A percentile compares a stretch with the other conserved stretches of the same genome.
These are phyloP conservation scores for Stylonectria norvegica DNA, from an alignment of 2,329 filamentous ascomycete genomes.

Conservation along the genomic window DNA sequence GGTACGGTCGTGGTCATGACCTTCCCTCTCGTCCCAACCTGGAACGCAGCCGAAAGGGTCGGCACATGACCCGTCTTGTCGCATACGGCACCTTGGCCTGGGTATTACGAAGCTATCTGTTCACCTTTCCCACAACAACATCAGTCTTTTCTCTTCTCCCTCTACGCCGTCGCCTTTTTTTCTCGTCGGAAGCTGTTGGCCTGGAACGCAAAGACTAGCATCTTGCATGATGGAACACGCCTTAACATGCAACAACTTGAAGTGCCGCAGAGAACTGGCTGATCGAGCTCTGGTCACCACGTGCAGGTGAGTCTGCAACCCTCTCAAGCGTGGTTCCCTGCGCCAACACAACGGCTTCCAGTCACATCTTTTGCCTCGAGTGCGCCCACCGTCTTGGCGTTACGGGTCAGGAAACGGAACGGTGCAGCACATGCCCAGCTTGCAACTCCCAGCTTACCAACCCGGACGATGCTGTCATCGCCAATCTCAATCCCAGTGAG, in stretches of 20 bases:
- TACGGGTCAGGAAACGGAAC: slow-evolving; percentile 35
- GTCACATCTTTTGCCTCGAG: slow-evolving; percentile 79
- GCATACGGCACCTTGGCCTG: too few relatives aligned
- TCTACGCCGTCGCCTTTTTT: too few relatives aligned
- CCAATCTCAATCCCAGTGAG: slow-evolving; percentile 73
- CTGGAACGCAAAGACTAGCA: too few relatives aligned
- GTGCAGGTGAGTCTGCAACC: slow-evolving; percentile 67
- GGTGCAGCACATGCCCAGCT: slow-evolving; percentile 64
- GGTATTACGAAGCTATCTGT: too few relatives aligned
- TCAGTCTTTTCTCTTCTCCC: too few relatives aligned
- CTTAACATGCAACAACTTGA: slow-evolving; percentile 75
- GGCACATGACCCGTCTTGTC: too few relatives aligned
- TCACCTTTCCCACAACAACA: too few relatives aligned
- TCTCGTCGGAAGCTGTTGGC: too few relatives aligned
- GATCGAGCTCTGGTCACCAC: slow-evolving; percentile 80
- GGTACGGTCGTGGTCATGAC: too few relatives aligned
- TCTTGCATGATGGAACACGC: slow-evolving; percentile 68
- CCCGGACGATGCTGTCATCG: slow-evolving; percentile 70
- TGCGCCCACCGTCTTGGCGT: slow-evolving; percentile 68
- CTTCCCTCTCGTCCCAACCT: too few relatives aligned
- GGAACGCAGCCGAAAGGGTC: too few relatives aligned
- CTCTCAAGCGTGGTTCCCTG: too few relatives aligned
- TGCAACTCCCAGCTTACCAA: slow-evolving; percentile 67
- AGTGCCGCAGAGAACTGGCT: slow-evolving; percentile 66
- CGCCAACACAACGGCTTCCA: slow-evolving; percentile 30